phyloP scores from a whole-genome alignment of 805 yeast species.

The Yamadazyma akitaensis region DNA sequence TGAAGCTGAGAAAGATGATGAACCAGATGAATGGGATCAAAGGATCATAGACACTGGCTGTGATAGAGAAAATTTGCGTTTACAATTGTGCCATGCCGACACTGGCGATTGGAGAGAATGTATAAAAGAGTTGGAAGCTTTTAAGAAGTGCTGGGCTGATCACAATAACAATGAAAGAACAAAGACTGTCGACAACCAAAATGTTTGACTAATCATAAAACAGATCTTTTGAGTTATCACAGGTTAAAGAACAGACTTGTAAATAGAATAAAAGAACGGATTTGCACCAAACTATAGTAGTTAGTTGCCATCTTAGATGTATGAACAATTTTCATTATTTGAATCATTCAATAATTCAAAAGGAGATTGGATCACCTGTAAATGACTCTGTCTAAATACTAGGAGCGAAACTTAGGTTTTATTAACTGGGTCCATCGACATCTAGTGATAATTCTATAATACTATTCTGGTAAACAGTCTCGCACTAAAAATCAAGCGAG shows the following conservation, averaged over 20 bases:
- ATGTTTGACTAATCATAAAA: background rate
- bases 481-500: background rate
- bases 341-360: background rate
- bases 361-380: background rate
- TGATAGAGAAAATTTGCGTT: constrained; percentile 36
- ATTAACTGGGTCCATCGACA: no score
- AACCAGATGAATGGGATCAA: constrained; percentile 48
- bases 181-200: constrained; percentile 29
- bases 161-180: constrained; percentile 55
- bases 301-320: no score
- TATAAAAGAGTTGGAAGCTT: constrained; percentile 48
- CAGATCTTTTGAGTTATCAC: background rate
- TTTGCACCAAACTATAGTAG: background rate
- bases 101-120: constrained; percentile 44
- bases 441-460: no score
- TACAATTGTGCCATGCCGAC: constrained; percentile 45
- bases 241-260: background rate
- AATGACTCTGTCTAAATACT: no score
- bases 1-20: constrained; percentile 27
- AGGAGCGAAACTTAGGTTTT: background rate
- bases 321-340: background rate
- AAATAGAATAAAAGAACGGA: background rate
- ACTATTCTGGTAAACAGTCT: no score
- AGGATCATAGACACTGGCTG: constrained; percentile 44
- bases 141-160: constrained; percentile 60